A percentile compares a stretch with the other conserved stretches of the same genome.
phyloP scores from a whole-genome alignment of 108 stramenopile species.

The Nannochloropsis salina region DNA sequence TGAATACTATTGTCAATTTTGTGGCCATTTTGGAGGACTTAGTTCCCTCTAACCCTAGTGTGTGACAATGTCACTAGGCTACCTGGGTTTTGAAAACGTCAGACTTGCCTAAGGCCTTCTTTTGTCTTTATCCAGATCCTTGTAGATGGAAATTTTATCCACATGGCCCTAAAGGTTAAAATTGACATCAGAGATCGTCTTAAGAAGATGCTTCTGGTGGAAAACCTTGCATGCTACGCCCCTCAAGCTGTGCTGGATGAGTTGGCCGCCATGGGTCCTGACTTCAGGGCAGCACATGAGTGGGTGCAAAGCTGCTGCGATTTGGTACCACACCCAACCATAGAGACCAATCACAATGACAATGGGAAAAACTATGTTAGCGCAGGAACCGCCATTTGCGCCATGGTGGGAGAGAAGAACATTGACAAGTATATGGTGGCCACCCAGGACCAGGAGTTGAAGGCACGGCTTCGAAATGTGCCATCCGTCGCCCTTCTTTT shows the following conservation, averaged over 20 bases:
- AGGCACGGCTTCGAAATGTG: not conserved
- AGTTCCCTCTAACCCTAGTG: too few relatives aligned
- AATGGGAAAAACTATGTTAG: not conserved
- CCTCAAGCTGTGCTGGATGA: not conserved
- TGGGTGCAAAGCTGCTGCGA: slow-evolving; percentile 9
- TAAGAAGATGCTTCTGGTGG: not conserved
- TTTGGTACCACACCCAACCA: not conserved
- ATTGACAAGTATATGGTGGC: slow-evolving; percentile 14
- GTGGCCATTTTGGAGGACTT: too few relatives aligned
- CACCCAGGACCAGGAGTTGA: slow-evolving; percentile 4
- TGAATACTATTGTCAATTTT: too few relatives aligned
- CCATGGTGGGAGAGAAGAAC: not conserved
- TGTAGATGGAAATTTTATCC: slow-evolving; percentile 16
- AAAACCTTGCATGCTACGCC: not conserved
- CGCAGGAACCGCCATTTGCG: not conserved
- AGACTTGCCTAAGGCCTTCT: too few relatives aligned
- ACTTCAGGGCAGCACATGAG: not conserved
- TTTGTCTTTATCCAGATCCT: not conserved
- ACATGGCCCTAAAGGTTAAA: slow-evolving; percentile 20
- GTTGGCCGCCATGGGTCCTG: slow-evolving; percentile 9
- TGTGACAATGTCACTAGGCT: too few relatives aligned
- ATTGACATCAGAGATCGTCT: slow-evolving; percentile 20
- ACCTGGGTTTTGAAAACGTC: too few relatives aligned
- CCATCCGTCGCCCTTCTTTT: not conserved
- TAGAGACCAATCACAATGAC: not conserved